Conservation (phyloP, 2,329 filamentous ascomycete species). For the Lachnellula suecica region DNA sequence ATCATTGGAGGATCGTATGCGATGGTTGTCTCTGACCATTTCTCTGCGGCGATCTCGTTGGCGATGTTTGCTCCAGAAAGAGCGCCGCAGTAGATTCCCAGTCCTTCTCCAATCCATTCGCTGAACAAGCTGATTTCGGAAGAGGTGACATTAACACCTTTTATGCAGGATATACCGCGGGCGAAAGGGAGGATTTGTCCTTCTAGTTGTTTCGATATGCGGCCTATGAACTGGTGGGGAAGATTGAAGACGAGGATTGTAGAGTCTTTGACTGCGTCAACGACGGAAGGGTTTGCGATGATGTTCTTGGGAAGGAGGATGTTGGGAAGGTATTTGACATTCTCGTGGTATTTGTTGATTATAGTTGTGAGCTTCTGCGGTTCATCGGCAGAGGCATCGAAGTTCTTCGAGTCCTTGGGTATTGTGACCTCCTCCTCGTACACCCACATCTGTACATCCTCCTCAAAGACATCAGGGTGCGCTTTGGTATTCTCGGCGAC, state of each 20-base stretch:
- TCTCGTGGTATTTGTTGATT: slow-evolving; percentile 93
- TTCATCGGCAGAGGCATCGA: slow-evolving; percentile 60
- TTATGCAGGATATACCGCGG: slow-evolving; percentile 94
- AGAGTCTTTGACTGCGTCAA: slow-evolving; percentile 77
- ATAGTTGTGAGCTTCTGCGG: slow-evolving; percentile 85
- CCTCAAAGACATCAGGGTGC: slow-evolving; percentile 79
- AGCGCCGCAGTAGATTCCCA: slow-evolving; percentile 96
- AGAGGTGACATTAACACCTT: slow-evolving; percentile 91
- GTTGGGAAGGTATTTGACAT: slow-evolving; percentile 95
- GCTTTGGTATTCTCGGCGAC: slow-evolving; percentile 86
- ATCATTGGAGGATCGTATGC: slow-evolving; percentile 91
- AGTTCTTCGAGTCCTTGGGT: slow-evolving; percentile 69
- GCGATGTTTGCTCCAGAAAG: slow-evolving; percentile 96
- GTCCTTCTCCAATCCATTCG: slow-evolving; percentile 85
- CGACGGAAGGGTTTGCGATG: slow-evolving; percentile 77
- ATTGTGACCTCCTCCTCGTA: slow-evolving; percentile 87
- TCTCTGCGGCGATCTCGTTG: slow-evolving; percentile 89
- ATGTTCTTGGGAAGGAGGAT: slow-evolving; percentile 82
- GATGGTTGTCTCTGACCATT: slow-evolving; percentile 96
- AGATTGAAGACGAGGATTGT: slow-evolving; percentile 95
- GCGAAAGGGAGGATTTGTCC: slow-evolving; percentile 91
- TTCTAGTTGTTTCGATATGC: slow-evolving; percentile 78
- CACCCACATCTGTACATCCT: slow-evolving; percentile 97
- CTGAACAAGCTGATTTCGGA: slow-evolving; percentile 87
- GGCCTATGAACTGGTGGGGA: slow-evolving; percentile 91